Conservation (phyloP, 306 rosid species). For the Quercus parvula region DNA sequence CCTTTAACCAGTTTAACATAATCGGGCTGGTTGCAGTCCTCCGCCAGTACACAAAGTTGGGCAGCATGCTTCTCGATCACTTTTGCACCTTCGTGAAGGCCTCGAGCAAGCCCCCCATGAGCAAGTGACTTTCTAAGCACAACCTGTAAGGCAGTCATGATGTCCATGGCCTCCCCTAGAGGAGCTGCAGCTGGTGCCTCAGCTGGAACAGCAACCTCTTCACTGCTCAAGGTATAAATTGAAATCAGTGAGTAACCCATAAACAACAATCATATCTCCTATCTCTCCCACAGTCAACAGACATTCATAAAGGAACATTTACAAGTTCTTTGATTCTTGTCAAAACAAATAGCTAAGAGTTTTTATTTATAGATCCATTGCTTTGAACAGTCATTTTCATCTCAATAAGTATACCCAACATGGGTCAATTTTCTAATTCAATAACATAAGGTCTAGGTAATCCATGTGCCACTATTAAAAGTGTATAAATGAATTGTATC, state of each 20-base stretch:
- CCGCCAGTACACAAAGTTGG: conserved; percentile 85
- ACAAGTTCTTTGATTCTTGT: neutral
- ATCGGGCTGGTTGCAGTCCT: conserved; percentile 85
- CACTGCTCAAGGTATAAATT: conserved; percentile 22
- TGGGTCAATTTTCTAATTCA: neutral
- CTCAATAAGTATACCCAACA: neutral
- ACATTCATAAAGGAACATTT: neutral
- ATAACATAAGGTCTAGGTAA: neutral
- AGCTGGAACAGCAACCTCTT: conserved; percentile 33
- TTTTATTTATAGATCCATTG: neutral
- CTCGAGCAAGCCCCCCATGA: conserved; percentile 79
- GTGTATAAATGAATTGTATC: neutral
- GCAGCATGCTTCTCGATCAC: conserved; percentile 81
- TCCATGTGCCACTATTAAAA: neutral
- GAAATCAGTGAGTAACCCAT: neutral
- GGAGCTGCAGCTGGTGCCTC: conserved; percentile 31
- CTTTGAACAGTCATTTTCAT: neutral
- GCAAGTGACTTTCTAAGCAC: conserved; percentile 83
- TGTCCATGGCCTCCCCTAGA: conserved; percentile 51
- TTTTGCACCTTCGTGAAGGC: conserved; percentile 79
- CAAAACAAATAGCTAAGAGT: neutral
- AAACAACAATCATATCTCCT: neutral
- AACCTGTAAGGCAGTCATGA: conserved; percentile 61
- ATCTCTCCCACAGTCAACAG: neutral
- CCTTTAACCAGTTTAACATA: conserved; percentile 81